Conservation (phyloP, 495 filamentous ascomycete genomes). For the Extremus antarcticus region DNA sequence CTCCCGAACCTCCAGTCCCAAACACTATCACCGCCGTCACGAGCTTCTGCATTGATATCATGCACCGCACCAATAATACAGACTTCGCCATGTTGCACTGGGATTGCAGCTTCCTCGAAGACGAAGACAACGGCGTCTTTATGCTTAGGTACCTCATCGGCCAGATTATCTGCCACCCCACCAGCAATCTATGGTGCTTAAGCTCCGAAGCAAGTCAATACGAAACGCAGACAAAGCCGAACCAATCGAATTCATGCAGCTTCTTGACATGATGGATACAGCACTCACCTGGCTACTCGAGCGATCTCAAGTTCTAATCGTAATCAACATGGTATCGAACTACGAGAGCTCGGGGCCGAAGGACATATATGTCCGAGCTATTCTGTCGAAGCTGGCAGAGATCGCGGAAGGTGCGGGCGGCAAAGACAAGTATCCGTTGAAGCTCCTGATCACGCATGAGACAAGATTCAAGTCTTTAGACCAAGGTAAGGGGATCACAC, state of each 20-base stretch:
- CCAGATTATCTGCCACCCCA: no score
- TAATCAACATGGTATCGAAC: background rate
- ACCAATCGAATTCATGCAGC: background rate
- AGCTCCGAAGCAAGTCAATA: background rate
- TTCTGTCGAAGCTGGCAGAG: background rate
- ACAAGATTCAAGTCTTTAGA: background rate
- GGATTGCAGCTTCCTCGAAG: background rate
- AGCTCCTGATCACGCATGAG: background rate
- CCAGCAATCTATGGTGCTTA: no score
- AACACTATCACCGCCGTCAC: background rate
- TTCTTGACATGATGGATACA: background rate
- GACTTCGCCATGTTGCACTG: background rate
- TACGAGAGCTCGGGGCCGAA: background rate
- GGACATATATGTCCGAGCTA: no score
- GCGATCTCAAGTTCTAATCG: background rate
- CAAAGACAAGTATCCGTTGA: background rate
- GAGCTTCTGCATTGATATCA: background rate
- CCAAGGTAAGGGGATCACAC: background rate
- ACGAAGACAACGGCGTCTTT: no score
- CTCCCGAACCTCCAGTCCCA: no score
- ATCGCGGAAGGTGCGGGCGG: background rate
- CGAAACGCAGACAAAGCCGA: background rate
- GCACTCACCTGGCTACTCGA: background rate
- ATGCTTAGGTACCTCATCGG: background rate
- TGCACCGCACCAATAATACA: background rate